Base-by-base conservation (phyloP, 345 rosid species). In the Aquilaria yunnanensis region DNA sequence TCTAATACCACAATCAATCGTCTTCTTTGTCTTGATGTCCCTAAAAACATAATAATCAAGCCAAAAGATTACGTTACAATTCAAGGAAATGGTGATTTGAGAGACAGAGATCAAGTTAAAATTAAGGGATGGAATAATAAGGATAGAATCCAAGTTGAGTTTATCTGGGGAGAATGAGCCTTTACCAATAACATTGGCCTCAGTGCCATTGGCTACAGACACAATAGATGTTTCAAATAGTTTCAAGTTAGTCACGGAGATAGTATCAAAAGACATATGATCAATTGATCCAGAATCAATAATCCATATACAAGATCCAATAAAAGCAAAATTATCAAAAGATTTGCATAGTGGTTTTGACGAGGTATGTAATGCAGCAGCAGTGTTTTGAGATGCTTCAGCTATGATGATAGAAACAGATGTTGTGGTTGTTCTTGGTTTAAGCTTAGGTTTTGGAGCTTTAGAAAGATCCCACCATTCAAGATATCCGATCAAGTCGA, bases 221-320 rank as follows among this genome's bases (percentile, higher is more conserved):
- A 64, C 54, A 11, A 54, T 14, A 54, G 4, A 54, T 7, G 10
- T 47, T 64, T 55, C 2, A 8, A 9, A 64, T 64, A 41, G 53
- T 64, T 54, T 54, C 2, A 54, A 12, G 1, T 53, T 16, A 12
- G 53, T 34, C 5, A 54, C 0, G 54, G 0, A 10, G 0, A 29
- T 1, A 30, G 31, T 54, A 2, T 50, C 41, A 34, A 34, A 34
- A 3, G 41, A 53, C 11, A 64, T 52, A 41, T 63, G 67, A 63
- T 63, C 30, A 63, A 43, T 63, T 33, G 59, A 54, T 37, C 52
- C 12, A 16, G 1, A 63, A 63, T 63, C 41, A 63, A 54, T 54
- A 54, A 43, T 52, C 29, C 59, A 63, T 54, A 23, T 23, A 54
- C 2, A 54, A 14, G 9, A 52, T 53, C 41, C 30, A 64, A 7